Base-by-base conservation (phyloP, 768 basidiomycete genomes). In the Heimioporus sp. region DNA sequence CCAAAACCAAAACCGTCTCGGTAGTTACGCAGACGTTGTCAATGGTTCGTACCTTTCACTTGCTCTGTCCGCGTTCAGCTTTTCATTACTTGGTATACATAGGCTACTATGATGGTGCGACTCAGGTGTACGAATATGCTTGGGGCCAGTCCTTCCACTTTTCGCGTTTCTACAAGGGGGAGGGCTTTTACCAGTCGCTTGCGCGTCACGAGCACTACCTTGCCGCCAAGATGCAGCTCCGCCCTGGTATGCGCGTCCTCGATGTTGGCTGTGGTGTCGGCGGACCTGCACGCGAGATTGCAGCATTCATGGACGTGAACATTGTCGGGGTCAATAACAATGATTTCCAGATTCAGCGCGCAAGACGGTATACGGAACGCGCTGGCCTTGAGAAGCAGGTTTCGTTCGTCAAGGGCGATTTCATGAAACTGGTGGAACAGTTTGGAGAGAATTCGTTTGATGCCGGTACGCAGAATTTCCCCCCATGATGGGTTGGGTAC, bases 191-290 rank as follows among this genome's bases (percentile, higher is more conserved):
- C 20, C 82, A 84, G 17, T 83, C 86, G 7, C 72, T 69, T 15
- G 94, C 96, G 24, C 87, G 97, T 38, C 96, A 98, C 64, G 96
- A 99, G 73, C 96, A 99, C 74, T 98, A 95, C 74, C 90, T 99
- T 58, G 86, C 94, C 5, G 76, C 87, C 10, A 81, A 91, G 65
- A 93, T 98, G 87, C 68, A 72, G 43, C 75, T 99, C 54, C 82
- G 82, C 46, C 83, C 93, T 0, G 92, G 93, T 39, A 97, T 97
- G 94, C 83, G 87, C 32, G 95, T 99, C 38, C 86, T 99, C 54
- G 97, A 99, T 65, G 95, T 99, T 53, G 97, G 97, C 4, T 98
- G 97, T 69, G 97, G 97, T 67, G 88, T 99, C 48, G 97, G 97
- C 43, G 97, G 97, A 0, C 97, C 97, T 20, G 97, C 97, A 10